Evolutionary conservation across 129 eudicot genomes (phyloP).

Genomic region (Gnaphalium uliginosum): DNA sequence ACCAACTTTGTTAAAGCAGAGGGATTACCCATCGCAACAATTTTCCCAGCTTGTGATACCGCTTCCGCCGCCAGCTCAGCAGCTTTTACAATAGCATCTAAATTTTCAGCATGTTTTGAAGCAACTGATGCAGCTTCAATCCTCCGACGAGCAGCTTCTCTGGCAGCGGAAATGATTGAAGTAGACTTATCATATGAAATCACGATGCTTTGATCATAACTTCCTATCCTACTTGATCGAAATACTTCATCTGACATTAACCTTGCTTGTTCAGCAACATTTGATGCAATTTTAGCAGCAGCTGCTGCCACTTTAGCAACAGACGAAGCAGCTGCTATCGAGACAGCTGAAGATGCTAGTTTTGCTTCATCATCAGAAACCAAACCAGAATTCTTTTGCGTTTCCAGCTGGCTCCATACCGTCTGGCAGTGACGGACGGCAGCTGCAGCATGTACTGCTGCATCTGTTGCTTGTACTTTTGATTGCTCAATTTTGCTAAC

Average conservation of each 20-base stretch:
- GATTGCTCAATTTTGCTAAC: slow-evolving; percentile 70
- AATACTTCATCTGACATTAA: slow-evolving; percentile 87
- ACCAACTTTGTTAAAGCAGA: slow-evolving; percentile 51
- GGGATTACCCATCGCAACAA: slow-evolving; percentile 75
- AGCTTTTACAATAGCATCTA: slow-evolving; percentile 86
- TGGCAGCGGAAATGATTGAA: slow-evolving; percentile 73
- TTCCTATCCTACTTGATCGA: slow-evolving; percentile 27
- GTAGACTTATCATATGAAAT: slow-evolving; percentile 30
- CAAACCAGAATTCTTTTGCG: slow-evolving; percentile 56
- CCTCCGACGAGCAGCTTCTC: slow-evolving; percentile 81
- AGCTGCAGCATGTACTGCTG: slow-evolving; percentile 69
- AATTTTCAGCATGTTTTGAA: slow-evolving; percentile 87
- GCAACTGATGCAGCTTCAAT: slow-evolving; percentile 96
- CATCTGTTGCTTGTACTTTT: slow-evolving; percentile 73
- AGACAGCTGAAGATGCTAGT: slow-evolving; percentile 78
- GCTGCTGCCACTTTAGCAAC: slow-evolving; percentile 98
- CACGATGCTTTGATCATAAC: slow-evolving; percentile 13
- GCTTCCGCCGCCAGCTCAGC: slow-evolving; percentile 98
- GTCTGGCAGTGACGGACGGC: slow-evolving; percentile 64
- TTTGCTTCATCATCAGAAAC: slow-evolving; percentile 61
- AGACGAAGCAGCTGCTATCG: slow-evolving; percentile 87
- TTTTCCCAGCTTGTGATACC: slow-evolving; percentile 87
- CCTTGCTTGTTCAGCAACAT: slow-evolving; percentile 77
- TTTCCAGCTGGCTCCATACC: slow-evolving; percentile 73
- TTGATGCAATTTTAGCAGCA: slow-evolving; percentile 81